Conservation (phyloP, 257 asterid species). For the Echium plantagineum region DNA sequence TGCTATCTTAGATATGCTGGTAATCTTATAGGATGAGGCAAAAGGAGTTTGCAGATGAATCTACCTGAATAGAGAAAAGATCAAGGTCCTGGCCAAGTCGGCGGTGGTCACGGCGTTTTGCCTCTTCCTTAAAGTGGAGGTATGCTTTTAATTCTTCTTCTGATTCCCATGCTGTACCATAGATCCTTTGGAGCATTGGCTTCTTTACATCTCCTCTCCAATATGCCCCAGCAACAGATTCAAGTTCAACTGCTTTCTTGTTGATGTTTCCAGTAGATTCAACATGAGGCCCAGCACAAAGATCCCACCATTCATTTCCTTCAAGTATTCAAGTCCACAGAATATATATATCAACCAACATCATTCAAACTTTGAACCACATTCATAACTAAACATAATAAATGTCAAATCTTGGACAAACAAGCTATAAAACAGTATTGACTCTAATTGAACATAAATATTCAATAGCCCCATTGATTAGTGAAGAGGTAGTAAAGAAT, state of each 20-base stretch:
- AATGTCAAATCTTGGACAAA: too few relatives aligned
- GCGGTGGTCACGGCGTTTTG: conserved; percentile 93
- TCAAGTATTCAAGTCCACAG: conserved; percentile 7
- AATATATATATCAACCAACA: too few relatives aligned
- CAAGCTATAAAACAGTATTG: too few relatives aligned
- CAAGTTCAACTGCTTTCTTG: conserved; percentile 81
- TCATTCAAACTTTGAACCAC: too few relatives aligned
- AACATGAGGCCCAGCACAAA: conserved; percentile 99
- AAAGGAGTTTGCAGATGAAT: conserved; percentile 9
- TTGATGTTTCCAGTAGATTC: conserved; percentile 86
- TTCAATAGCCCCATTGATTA: background rate
- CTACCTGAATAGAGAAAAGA: conserved; percentile 89
- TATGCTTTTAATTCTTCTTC: conserved; percentile 87
- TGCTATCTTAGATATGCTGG: background rate
- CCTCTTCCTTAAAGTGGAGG: conserved; percentile 88
- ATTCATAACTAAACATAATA: too few relatives aligned
- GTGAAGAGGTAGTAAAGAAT: conserved; percentile 2
- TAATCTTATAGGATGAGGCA: background rate
- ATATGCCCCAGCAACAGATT: conserved; percentile 99
- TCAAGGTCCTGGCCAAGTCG: conserved; percentile 95
- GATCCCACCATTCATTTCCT: conserved; percentile 99
- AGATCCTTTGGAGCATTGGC: conserved; percentile 93
- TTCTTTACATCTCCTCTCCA: conserved; percentile 90
- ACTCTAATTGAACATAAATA: too few relatives aligned
- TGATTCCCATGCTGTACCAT: conserved; percentile 98